Base-by-base conservation (phyloP, 2,329 filamentous ascomycete species). In the Plenodomus tracheiphilus region DNA sequence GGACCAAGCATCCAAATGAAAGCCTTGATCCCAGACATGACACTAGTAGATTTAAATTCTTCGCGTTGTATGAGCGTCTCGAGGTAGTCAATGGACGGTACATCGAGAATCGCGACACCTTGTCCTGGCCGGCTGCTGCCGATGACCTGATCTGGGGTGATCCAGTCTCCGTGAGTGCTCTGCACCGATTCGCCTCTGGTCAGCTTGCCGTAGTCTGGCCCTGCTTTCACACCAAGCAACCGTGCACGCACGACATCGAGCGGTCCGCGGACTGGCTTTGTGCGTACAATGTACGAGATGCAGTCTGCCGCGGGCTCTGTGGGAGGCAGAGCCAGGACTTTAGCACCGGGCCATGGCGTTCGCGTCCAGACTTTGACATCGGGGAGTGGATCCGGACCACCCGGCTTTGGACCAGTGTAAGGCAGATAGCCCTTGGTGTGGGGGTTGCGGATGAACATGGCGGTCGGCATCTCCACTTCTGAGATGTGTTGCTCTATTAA, bases 91-190 rank as follows among this genome's bases (percentile, higher is more conserved):
- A 69, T 53, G 13, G 85, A 82, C 1, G 91, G 89, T 7, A 99
- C 71, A 59, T 97, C 92, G 35, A 95, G 77, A 7, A 99, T 79
- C 8, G 89, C 87, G 55, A 96, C 79, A 2, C 90, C 92, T 46
- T 79, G 82, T 10, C 91, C 91, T 5, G 81, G 79, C 46, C 85
- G 80, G 2, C 80, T 74, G 10, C 85, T 77, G 1, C 82, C 90
- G 43, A 99, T 66, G 1, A 97, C 91, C 86, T 96, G 94, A 0
- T 94, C 88, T 1, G 93, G 87, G 0, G 87, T 94, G 22, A 99
- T 83, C 0, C 80, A 81, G 6, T 77, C 79, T 4, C 90, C 91
- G 60, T 87, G 81, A 13, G 78, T 75, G 19, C 83, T 85, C 44
- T 77, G 74, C 1, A 94, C 85, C 40, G 72, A 85, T 53, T 85